A percentile compares a stretch with the other conserved stretches of the same genome.
Evolutionary conservation across 352 stramenopile genomes (phyloP).

Genomic region (Globisporangium iwayamae): DNA sequence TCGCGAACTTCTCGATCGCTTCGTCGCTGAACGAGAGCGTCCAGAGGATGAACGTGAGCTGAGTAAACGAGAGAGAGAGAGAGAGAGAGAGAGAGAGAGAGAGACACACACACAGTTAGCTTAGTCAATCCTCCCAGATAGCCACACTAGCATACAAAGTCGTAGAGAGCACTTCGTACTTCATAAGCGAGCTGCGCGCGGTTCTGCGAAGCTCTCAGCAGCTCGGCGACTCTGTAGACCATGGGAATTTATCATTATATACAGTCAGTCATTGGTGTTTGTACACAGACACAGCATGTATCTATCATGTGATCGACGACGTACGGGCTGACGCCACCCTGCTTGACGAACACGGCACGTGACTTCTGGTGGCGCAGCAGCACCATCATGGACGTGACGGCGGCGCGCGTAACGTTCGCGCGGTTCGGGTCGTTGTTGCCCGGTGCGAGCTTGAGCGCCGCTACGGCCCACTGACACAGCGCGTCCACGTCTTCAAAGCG

Average conservation of each 20-base stretch:
- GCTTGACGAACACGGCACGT: constrained; percentile 88
- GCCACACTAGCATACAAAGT: background rate
- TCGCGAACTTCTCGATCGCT: constrained; percentile 76
- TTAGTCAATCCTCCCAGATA: background rate
- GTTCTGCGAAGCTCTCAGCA: constrained; percentile 76
- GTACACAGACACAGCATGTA: background rate
- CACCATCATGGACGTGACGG: constrained; percentile 90
- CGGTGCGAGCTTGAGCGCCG: constrained; percentile 66
- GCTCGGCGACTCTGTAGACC: constrained; percentile 49
- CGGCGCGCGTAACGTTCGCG: constrained; percentile 76
- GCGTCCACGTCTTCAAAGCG: constrained; percentile 78
- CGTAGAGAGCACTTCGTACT: constrained; percentile 21
- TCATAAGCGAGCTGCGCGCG: constrained; percentile 95
- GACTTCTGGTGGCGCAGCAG: constrained; percentile 88
- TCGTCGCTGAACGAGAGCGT: constrained; percentile 91
- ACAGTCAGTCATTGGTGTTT: background rate
- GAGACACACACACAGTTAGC: background rate
- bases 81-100: no score
- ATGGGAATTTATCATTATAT: constrained; percentile 3
- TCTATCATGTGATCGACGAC: constrained; percentile 16
- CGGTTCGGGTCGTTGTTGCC: constrained; percentile 62
- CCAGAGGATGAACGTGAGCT: constrained; percentile 97
- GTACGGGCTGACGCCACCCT: constrained; percentile 89
- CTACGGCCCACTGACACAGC: constrained; percentile 73
- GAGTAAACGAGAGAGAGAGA: background rate